phyloP scores from a whole-genome alignment of 2,329 filamentous ascomycete species.

The Endothia cerciana region DNA sequence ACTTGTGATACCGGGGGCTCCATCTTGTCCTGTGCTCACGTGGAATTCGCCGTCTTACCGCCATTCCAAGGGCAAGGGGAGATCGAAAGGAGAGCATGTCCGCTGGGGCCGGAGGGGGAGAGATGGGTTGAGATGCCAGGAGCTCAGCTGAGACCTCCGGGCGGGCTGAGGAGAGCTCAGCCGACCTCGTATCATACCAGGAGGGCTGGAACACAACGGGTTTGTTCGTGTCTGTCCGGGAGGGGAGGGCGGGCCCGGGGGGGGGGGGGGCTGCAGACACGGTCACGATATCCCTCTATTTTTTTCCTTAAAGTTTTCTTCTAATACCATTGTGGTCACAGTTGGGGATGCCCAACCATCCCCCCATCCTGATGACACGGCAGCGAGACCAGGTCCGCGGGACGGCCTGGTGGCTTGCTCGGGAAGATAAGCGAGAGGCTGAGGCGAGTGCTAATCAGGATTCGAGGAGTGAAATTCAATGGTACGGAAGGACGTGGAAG shows the following conservation, averaged over 20 bases:
- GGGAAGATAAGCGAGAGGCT: slow-evolving; percentile 8
- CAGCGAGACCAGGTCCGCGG: not conserved
- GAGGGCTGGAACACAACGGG: too few species aligned
- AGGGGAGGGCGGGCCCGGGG: too few species aligned
- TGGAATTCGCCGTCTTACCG: not conserved
- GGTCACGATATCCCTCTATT: not conserved
- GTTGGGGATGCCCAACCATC: not conserved
- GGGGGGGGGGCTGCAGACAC: not conserved
- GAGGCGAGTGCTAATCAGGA: not conserved
- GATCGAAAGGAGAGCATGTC: not conserved
- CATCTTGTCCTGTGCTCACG: slow-evolving; percentile 3
- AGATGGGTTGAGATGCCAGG: not conserved
- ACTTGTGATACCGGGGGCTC: not conserved
- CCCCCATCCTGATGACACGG: not conserved
- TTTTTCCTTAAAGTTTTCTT: not conserved
- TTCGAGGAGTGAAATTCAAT: not conserved
- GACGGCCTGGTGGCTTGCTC: slow-evolving; percentile 4
- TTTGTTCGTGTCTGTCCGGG: too few species aligned
- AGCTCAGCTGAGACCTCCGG: slow-evolving; percentile 4
- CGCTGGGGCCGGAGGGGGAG: too few species aligned
- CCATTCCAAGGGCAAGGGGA: not conserved
- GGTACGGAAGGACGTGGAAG: not conserved
- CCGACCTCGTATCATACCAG: not conserved
- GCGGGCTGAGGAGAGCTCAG: not conserved
- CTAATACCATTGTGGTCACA: not conserved